A percentile compares a stretch with the other conserved stretches of the same genome.
phyloP scores from a whole-genome alignment of 805 yeast species.

The Ogataea salicorniae region DNA sequence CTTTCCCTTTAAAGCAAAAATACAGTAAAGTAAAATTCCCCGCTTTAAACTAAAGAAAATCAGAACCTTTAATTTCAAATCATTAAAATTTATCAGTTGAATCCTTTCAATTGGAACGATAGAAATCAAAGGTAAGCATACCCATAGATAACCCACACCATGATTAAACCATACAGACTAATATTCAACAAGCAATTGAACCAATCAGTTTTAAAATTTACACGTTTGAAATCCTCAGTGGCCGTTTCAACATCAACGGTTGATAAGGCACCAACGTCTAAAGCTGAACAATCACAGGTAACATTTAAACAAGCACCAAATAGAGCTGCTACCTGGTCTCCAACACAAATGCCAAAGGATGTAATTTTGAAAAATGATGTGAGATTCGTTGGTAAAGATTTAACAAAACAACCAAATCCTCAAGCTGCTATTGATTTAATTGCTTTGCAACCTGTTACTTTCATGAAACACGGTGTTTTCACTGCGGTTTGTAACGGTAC shows the following conservation, averaged over 20 bases:
- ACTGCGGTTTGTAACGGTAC: constrained; percentile 84
- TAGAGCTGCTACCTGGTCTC: constrained; percentile 65
- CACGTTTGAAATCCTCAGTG: constrained; percentile 7
- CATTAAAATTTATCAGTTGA: too few species aligned
- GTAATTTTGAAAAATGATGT: constrained; percentile 51
- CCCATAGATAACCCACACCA: too few species aligned
- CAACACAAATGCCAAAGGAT: constrained; percentile 55
- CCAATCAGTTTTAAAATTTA: too few species aligned
- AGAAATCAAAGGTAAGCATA: too few species aligned
- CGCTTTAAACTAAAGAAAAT: too few species aligned
- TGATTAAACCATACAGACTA: too few species aligned
- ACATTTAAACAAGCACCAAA: constrained; percentile 65
- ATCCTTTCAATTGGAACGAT: too few species aligned
- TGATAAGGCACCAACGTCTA: constrained; percentile 10
- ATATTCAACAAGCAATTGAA: too few species aligned
- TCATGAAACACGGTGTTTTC: constrained; percentile 40
- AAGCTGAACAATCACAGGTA: constrained; percentile 7
- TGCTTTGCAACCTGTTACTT: constrained; percentile 65
- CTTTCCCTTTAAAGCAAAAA: too few species aligned
- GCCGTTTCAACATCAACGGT: constrained; percentile 4
- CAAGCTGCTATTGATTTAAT: constrained; percentile 82
- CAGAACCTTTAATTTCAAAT: too few species aligned
- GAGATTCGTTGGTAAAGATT: constrained; percentile 67
- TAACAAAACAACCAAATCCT: constrained; percentile 68
- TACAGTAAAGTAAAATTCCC: too few species aligned